These are phyloP conservation scores for Leishmania turanica DNA, from an alignment of 208 protist species.

Conservation along the genomic window DNA sequence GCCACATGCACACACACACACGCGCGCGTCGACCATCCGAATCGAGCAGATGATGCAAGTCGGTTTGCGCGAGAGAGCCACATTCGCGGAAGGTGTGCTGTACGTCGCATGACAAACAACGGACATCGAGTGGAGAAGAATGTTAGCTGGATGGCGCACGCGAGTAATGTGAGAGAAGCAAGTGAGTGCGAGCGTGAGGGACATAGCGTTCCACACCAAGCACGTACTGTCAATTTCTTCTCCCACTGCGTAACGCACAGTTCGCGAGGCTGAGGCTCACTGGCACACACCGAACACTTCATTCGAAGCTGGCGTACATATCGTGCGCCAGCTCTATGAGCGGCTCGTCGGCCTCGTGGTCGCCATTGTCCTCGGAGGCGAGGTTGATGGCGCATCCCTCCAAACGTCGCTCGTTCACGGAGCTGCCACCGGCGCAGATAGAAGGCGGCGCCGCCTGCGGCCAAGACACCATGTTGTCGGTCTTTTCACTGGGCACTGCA, in stretches of 20 bases:
- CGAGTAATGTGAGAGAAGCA: background rate
- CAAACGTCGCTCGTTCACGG: background rate
- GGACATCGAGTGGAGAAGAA: background rate
- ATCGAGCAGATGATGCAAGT: background rate
- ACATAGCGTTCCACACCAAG: background rate
- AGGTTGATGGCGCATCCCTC: background rate
- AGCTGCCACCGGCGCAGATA: background rate
- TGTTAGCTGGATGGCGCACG: background rate
- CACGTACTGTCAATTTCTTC: background rate
- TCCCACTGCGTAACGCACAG: background rate
- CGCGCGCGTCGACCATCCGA: background rate
- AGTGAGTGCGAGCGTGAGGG: background rate
- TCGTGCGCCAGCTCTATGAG: constrained; percentile 15
- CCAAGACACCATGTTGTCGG: background rate
- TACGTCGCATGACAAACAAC: background rate
- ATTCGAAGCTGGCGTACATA: constrained; percentile 6
- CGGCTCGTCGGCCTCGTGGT: constrained; percentile 8
- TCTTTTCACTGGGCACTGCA: background rate
- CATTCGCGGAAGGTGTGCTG: background rate
- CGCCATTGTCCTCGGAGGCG: background rate
- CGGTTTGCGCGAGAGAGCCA: background rate
- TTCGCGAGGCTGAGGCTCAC: background rate
- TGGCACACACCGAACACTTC: background rate
- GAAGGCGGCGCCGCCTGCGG: background rate
- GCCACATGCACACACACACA: background rate